phyloP scores from a whole-genome alignment of 305 asterid species.

The Fraxinus latifolia region DNA sequence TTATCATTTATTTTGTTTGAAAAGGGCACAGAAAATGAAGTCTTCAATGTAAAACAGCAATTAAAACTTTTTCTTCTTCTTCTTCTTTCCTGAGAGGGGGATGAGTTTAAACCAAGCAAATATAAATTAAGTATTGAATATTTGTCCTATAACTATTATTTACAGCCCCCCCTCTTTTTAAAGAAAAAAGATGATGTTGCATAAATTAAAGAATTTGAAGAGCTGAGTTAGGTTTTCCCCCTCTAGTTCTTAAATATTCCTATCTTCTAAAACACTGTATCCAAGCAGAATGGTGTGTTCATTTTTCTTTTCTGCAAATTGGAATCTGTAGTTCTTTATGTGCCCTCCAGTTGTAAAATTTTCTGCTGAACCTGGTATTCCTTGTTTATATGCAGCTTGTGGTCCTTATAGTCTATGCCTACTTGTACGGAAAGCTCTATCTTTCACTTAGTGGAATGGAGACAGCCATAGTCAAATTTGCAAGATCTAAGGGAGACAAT shows the following conservation, averaged over 20 bases:
- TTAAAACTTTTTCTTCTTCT: not conserved
- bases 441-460: slow-evolving; percentile 31
- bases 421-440: slow-evolving; percentile 28
- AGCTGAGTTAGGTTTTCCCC: not conserved
- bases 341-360: not conserved
- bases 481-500: slow-evolving; percentile 18
- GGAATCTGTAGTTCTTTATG: not conserved
- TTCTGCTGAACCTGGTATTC: not conserved
- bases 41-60: not conserved
- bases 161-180: not conserved
- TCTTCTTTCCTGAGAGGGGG: not conserved
- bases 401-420: slow-evolving; percentile 27
- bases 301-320: not conserved
- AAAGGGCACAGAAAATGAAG: not conserved
- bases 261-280: not conserved
- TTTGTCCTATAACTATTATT: not conserved
- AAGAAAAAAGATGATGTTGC: not conserved
- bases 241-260: not conserved
- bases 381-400: slow-evolving; percentile 15
- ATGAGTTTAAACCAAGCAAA: not conserved
- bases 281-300: not conserved
- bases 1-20: not conserved
- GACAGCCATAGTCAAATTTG: slow-evolving; percentile 11
- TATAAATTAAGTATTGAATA: not conserved
- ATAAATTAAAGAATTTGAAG: not conserved